Evolutionary conservation across 78 protist genomes (phyloP), one percentile per base, ranked within the genome.

Genomic region (Cavenderia fasciculata): DNA sequence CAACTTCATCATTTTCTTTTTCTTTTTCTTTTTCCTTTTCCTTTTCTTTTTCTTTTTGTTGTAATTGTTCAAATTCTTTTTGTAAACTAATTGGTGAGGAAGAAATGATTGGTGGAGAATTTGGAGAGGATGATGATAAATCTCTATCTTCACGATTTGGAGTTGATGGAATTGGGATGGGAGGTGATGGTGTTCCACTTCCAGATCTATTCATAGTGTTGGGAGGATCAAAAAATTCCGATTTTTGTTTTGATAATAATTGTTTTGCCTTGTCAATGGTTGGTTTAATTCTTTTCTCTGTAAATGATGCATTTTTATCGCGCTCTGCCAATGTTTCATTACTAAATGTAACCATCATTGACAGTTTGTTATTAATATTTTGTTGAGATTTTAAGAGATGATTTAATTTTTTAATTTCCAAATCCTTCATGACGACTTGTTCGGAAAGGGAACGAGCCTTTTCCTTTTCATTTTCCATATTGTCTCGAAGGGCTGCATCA

Each of bases 361-460:
- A 66, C 18, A 82, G 11, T 43, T 82, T 82, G 29, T 63, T 51
- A 57, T 82, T 82, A 1, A 82, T 82, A 44, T 82, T 82, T 57
- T 82, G 90, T 82, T 82, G 90, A 7, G 76, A 68, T 44, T 82
- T 82, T 23, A 82, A n/a, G 40, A 62, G 56, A 29, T 66, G 70
- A 52, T 68, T 82, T 12, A 82, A 31, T 56, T 82, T 82, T 36
- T 82, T 82, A 31, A 82, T 46, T 68, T 82, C 90, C 51, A 82
- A 82, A 11, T 82, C 90, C 52, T 82, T 82, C 10, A 82, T 18
- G 18, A 68, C 46, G 14, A 51, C 11, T 18, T 54, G 33, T 68
- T 82, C 90, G 0, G 43, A 31, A 0, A 59, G 12, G 11, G n/a
- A 29, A 27, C 90, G 43, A 21, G 33, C 10, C 49, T 41, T 82